Percentiles rank a stretch among this genome's conserved stretches.
Evolutionary conservation across 768 basidiomycete genomes (phyloP).

Genomic region (Boletus subparvulus): DNA sequence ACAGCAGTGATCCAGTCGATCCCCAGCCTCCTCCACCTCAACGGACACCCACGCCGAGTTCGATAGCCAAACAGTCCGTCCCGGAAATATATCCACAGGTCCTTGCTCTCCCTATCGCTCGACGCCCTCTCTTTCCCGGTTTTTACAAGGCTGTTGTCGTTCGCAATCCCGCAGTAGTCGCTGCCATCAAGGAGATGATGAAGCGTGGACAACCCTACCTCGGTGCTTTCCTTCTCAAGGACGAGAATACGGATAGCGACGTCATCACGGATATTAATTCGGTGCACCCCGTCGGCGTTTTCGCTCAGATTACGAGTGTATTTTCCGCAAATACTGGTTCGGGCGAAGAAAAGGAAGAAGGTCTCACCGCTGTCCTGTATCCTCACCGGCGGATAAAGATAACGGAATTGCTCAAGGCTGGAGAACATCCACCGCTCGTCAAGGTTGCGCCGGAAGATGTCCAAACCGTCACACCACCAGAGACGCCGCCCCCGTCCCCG

Average conservation of each 20-base stretch:
- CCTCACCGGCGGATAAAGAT: constrained; percentile 90
- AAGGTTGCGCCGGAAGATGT: constrained; percentile 38
- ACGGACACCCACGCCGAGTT: constrained; percentile 39
- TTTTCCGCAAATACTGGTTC: constrained; percentile 60
- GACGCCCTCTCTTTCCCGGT: constrained; percentile 93
- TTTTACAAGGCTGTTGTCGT: constrained; percentile 99
- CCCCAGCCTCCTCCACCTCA: constrained; percentile 42
- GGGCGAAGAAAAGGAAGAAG: constrained; percentile 75
- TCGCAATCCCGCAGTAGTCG: constrained; percentile 85
- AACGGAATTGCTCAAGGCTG: constrained; percentile 79
- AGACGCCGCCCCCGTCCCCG: constrained; percentile 34
- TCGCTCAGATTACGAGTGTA: constrained; percentile 94
- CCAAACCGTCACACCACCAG: constrained; percentile 48
- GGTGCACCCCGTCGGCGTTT: constrained; percentile 92
- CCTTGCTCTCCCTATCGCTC: constrained; percentile 91
- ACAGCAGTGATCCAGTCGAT: constrained; percentile 38
- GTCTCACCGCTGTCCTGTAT: constrained; percentile 92
- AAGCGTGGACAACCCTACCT: constrained; percentile 96
- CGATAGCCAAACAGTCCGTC: constrained; percentile 82
- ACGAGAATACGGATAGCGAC: constrained; percentile 89
- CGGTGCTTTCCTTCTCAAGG: constrained; percentile 94
- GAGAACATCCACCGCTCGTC: constrained; percentile 39
- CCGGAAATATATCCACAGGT: constrained; percentile 93
- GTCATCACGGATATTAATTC: constrained; percentile 85
- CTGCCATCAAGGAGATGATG: constrained; percentile 95